phyloP scores from a whole-genome alignment of 2,329 filamentous ascomycete genomes.

The Apiospora hydei region DNA sequence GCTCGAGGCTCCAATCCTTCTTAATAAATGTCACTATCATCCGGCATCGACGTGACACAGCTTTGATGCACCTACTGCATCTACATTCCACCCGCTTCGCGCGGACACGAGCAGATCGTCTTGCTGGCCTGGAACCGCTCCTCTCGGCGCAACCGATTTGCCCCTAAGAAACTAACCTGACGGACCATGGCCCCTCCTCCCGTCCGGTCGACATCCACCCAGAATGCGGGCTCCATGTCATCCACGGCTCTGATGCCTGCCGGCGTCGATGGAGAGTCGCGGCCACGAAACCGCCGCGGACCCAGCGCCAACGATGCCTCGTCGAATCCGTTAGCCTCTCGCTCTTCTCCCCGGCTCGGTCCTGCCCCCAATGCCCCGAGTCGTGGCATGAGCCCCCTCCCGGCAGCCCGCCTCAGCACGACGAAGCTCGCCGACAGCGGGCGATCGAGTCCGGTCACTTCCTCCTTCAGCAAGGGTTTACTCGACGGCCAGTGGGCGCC shows the following conservation, averaged over 20 bases:
- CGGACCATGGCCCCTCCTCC: conserved; percentile 29
- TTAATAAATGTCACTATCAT: conserved; percentile 15
- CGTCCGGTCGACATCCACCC: conserved; percentile 38
- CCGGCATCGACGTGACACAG: conserved; percentile 9
- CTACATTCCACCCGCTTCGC: conserved; percentile 35
- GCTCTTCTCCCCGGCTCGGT: conserved; percentile 47
- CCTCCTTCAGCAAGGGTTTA: conserved; percentile 48
- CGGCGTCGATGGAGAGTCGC: conserved; percentile 51
- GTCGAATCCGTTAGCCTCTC: conserved; percentile 38
- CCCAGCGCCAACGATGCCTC: conserved; percentile 42
- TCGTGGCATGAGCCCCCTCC: conserved; percentile 58
- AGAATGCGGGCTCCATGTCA: conserved; percentile 44
- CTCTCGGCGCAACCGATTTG: background rate
- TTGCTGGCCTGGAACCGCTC: conserved; percentile 23
- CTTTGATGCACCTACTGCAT: conserved; percentile 30
- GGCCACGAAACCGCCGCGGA: conserved; percentile 60
- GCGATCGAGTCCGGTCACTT: conserved; percentile 40
- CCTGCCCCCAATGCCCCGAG: conserved; percentile 49
- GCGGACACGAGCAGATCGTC: conserved; percentile 33
- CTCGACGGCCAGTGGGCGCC: conserved; percentile 60
- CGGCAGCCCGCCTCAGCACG: conserved; percentile 48
- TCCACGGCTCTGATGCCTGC: conserved; percentile 55
- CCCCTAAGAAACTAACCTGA: conserved; percentile 10
- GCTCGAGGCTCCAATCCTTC: background rate
- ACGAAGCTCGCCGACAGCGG: conserved; percentile 37